A percentile compares a stretch with the other conserved stretches of the same genome.
phyloP scores from a whole-genome alignment of 306 rosid species.

The Quercus agrifolia region DNA sequence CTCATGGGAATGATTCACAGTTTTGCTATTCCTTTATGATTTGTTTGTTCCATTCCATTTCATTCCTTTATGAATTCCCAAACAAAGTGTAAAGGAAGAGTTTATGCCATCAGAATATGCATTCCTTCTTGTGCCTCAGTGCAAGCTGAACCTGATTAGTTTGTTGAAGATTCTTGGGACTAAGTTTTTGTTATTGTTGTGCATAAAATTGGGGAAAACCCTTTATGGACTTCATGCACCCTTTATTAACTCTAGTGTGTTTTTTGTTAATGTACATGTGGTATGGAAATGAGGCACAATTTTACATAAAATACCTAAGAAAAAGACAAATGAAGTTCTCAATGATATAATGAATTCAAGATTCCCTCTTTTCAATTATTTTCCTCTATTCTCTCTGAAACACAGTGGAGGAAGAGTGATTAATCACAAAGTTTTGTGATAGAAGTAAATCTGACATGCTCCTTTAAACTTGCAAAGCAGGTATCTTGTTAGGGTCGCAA shows the following conservation, averaged over 20 bases:
- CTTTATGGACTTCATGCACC: background rate
- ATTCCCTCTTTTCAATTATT: background rate
- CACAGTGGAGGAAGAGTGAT: conserved; percentile 11
- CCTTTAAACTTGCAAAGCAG: conserved; percentile 35
- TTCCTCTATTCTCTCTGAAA: background rate
- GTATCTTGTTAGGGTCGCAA: conserved; percentile 18
- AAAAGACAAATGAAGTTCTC: background rate
- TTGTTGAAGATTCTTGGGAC: no score
- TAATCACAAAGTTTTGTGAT: background rate
- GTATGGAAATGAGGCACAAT: background rate
- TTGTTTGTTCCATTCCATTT: no score
- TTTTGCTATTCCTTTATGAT: background rate
- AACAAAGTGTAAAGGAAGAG: background rate
- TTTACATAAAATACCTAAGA: background rate
- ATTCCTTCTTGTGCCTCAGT: background rate
- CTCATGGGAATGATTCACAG: background rate
- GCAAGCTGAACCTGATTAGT: background rate
- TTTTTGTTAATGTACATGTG: background rate
- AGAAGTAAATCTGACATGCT: conserved; percentile 6
- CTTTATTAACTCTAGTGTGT: background rate
- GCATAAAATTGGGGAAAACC: background rate
- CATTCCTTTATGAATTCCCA: no score
- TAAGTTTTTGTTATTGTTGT: background rate
- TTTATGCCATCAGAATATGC: background rate
- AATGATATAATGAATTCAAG: background rate